Base-by-base conservation (phyloP, 2,329 filamentous ascomycete genomes). In the Beauveria australis region DNA sequence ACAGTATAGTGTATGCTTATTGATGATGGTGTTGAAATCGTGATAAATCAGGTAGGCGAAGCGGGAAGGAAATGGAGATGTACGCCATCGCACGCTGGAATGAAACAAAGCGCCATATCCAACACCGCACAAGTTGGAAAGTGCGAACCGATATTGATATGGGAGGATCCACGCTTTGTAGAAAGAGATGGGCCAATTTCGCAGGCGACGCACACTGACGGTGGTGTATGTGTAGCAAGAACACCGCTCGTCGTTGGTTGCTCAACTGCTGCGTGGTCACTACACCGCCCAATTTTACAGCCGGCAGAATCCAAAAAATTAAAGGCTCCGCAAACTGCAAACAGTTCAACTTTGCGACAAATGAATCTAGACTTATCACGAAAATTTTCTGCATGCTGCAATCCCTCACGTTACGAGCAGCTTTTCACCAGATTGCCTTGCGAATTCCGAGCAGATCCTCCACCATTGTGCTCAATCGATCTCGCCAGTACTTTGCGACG, bases 281-380 rank as follows among this genome's bases (percentile, higher is more conserved):
- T 19, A 58, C 62, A 63, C 62, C 62, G 62, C 62, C 62, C 24
- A 37, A 37, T 33, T 19, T 14, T 16, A 57, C 5, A 12, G 19
- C 12, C 22, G 62, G 62, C 62, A 63, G 62, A 63, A 63, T 62
- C 40, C 28, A 46, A 63, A 62, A 60, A 56, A 52, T 59, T 44
- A 19, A 33, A 40, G 16, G 46, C 40, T 46, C 61, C 43, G 26
- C 33, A 24, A 40, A 41, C 43, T 19, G 40, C 33, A 37, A 33
- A 22, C 2, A 51, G 44, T 46, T 59, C 48, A 37, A 53, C 48
- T 44, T 53, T 19, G 56, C 47, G 40, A 53, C 56, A 59, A 18
- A 28, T 8, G 40, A 52, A 44, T 26, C 9, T 5, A 18, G n/a
- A 19, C 16, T 12, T 22, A 22, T 22, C 22, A 14, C 18, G 4